Conservation (phyloP, 345 rosid genomes). For the Eucalyptus viminalis region DNA sequence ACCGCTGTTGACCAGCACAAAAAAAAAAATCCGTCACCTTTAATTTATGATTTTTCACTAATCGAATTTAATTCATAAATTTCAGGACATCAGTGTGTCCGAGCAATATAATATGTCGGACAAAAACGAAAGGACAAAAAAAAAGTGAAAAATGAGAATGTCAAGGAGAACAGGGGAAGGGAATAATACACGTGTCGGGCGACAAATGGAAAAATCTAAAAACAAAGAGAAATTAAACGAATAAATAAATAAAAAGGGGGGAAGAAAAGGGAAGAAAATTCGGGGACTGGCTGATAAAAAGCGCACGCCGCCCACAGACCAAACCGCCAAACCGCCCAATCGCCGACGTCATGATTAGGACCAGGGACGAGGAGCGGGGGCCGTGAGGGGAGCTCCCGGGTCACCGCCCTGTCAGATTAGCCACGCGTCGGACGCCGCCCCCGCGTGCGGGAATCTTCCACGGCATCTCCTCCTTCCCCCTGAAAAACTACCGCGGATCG, state of each 20-base stretch:
- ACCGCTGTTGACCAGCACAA: no score
- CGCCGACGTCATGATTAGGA: background rate
- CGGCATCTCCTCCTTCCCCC: background rate
- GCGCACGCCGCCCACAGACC: background rate
- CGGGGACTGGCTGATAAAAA: background rate
- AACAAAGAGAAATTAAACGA: background rate
- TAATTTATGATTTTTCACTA: no score
- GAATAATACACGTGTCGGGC: background rate
- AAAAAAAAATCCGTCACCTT: no score
- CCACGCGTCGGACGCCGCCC: background rate
- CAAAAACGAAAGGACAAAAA: background rate
- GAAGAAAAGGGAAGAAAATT: background rate
- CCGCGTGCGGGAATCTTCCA: background rate
- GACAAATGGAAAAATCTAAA: background rate
- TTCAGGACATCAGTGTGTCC: no score
- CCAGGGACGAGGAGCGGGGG: background rate
- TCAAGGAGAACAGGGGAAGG: background rate
- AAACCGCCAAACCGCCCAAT: background rate
- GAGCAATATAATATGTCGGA: background rate
- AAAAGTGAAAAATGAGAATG: background rate
- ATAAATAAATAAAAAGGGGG: no score
- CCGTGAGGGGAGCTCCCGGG: background rate
- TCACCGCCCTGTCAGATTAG: background rate
- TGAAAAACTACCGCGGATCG: background rate
- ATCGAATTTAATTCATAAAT: rapidly evolving